Conservation (phyloP, 441 rosid genomes). For the Erodium trifolium region DNA sequence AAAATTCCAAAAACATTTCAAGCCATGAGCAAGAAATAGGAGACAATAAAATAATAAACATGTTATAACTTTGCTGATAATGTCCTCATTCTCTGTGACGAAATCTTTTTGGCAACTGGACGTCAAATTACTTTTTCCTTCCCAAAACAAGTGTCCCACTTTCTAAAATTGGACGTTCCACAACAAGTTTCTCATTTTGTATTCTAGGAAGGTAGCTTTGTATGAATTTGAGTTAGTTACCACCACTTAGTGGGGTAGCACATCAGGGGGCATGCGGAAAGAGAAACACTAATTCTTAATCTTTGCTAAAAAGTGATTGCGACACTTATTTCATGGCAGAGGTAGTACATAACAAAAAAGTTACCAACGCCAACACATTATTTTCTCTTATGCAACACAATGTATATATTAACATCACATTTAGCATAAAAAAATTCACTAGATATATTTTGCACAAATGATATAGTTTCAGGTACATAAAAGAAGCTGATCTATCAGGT, state of each 20-base stretch:
- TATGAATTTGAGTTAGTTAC: background rate
- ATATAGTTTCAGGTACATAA: background rate
- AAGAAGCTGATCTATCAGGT: background rate
- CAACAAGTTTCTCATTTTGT: background rate
- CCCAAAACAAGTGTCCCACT: background rate
- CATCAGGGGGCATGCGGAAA: background rate
- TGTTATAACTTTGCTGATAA: background rate
- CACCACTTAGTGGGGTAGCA: background rate
- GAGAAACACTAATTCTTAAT: background rate
- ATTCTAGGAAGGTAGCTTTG: background rate
- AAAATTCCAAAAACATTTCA: constrained; percentile 9
- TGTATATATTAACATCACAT: background rate
- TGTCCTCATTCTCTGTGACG: background rate
- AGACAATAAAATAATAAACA: background rate
- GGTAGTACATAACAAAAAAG: background rate
- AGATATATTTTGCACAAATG: background rate
- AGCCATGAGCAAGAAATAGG: constrained; percentile 7
- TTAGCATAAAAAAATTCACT: background rate
- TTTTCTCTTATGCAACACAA: background rate
- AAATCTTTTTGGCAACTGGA: background rate
- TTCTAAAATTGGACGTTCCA: too few relatives aligned
- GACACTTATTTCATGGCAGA: background rate
- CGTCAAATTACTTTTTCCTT: background rate
- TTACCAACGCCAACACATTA: too few relatives aligned
- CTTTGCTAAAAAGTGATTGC: background rate